A percentile compares a stretch with the other conserved stretches of the same genome.
These are phyloP conservation scores for Pyricularia pennisetigena DNA, from an alignment of 2,329 filamentous ascomycete genomes.

Conservation along the genomic window DNA sequence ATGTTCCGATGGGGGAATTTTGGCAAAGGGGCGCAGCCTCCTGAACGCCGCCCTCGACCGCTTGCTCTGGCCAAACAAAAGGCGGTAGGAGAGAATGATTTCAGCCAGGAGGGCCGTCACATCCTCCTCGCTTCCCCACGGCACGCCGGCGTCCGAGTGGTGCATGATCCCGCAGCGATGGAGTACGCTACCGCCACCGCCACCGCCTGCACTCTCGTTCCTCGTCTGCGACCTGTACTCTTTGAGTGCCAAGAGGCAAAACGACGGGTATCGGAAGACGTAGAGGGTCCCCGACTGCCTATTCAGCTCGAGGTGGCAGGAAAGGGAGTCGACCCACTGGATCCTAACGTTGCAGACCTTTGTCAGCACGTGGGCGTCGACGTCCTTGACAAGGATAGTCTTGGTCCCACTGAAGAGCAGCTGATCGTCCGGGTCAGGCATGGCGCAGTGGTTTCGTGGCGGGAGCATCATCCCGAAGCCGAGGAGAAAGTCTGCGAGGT, in stretches of 20 bases:
- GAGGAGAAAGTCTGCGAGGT: constrained; percentile 12
- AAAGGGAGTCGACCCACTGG: constrained; percentile 14
- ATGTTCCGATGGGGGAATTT: constrained; percentile 4
- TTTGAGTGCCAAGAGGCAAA: constrained; percentile 11
- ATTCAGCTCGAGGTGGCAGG: constrained; percentile 17
- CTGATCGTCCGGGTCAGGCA: constrained; percentile 9
- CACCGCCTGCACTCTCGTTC: not conserved
- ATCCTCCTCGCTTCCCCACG: constrained; percentile 10
- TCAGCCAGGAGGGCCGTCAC: constrained; percentile 12
- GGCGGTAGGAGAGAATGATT: constrained; percentile 13
- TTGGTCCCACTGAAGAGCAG: constrained; percentile 7
- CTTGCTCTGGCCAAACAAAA: constrained; percentile 14
- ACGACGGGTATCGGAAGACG: constrained; percentile 15
- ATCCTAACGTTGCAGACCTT: constrained; percentile 11
- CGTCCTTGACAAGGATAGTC: constrained; percentile 6
- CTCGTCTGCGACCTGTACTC: not conserved
- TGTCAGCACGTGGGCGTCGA: constrained; percentile 13
- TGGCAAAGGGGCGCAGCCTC: constrained; percentile 9
- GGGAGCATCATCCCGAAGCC: constrained; percentile 15
- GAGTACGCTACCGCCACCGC: not conserved
- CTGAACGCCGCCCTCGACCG: constrained; percentile 11
- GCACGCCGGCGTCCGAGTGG: not conserved
- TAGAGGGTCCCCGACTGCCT: constrained; percentile 11
- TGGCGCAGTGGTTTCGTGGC: constrained; percentile 9
- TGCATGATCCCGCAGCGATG: constrained; percentile 2